A percentile compares a stretch with the other conserved stretches of the same genome.
Evolutionary conservation across 139 green algal genomes (phyloP).

Genomic region (Chlorokybus atmophyticus): DNA sequence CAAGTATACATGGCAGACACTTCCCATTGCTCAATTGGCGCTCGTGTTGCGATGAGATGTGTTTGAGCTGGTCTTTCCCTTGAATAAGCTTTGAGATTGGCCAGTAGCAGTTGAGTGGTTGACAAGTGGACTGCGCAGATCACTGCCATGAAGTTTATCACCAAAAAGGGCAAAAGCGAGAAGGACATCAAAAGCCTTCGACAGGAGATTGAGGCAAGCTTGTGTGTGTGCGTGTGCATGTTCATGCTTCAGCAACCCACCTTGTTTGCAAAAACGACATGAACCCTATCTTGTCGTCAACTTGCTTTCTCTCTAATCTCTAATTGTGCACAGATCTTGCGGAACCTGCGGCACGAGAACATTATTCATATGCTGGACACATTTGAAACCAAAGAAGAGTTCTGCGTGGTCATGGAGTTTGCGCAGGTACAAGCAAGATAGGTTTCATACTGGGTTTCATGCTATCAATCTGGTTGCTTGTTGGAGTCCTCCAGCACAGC

Average conservation of each 20-base stretch:
- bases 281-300: background rate
- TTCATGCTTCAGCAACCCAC: no score
- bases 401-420: conserved; percentile 64
- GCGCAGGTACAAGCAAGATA: no score
- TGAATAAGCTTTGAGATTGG: no score
- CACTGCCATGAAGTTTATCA: conserved; percentile 97
- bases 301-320: no score
- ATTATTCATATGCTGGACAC: conserved; percentile 91
- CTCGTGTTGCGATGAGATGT: background rate
- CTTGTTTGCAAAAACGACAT: no score
- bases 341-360: conserved; percentile 73
- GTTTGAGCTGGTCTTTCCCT: background rate
- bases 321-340: conserved; percentile 48
- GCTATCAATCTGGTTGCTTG: no score
- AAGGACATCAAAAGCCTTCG: conserved; percentile 77
- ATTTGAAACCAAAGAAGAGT: conserved; percentile 91
- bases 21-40: background rate
- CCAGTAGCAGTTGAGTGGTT: no score
- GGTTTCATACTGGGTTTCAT: no score
- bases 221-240: conserved; percentile 1
- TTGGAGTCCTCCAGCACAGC: no score
- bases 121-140: no score
- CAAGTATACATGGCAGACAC: no score
- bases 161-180: conserved; percentile 67
- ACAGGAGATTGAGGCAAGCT: conserved; percentile 71